These are phyloP conservation scores for Exophiala sideris DNA, from an alignment of 2,329 filamentous ascomycete genomes.

Conservation along the genomic window DNA sequence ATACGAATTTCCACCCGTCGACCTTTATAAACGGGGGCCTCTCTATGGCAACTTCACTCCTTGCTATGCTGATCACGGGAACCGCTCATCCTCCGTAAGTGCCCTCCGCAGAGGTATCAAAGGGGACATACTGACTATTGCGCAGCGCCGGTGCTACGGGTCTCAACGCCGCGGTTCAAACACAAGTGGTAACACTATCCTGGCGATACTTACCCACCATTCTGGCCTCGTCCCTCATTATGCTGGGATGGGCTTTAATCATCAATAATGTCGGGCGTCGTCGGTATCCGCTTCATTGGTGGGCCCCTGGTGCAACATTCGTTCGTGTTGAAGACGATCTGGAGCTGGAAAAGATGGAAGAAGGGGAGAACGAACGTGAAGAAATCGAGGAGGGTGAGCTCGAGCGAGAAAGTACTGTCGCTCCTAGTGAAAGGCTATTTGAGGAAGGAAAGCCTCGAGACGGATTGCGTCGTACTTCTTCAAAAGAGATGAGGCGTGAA, in stretches of 20 bases:
- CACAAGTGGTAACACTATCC: conserved; percentile 31
- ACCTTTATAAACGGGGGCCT: conserved; percentile 24
- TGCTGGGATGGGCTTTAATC: conserved; percentile 31
- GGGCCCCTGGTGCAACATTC: conserved; percentile 25
- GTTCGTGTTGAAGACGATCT: conserved; percentile 8
- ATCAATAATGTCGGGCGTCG: conserved; percentile 35
- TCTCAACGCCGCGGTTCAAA: conserved; percentile 32
- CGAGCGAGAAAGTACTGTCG: conserved; percentile 6
- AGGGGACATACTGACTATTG: not conserved
- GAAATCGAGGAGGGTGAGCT: conserved; percentile 12
- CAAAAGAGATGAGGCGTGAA: not conserved
- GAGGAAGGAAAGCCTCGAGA: not conserved
- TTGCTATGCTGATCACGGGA: conserved; percentile 35
- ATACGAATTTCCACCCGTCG: conserved; percentile 30
- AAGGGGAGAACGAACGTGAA: conserved; percentile 9
- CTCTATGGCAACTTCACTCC: conserved; percentile 33
- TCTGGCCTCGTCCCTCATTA: conserved; percentile 32
- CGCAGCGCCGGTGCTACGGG: conserved; percentile 33
- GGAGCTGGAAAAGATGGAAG: conserved; percentile 11
- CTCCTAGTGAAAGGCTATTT: not conserved
- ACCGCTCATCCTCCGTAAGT: conserved; percentile 34
- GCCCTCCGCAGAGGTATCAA: not conserved
- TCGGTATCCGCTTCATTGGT: conserved; percentile 34
- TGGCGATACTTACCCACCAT: conserved; percentile 35
- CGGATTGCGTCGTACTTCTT: not conserved